Conservation (phyloP, 441 rosid genomes). For the Gossypium schwendimanii region DNA sequence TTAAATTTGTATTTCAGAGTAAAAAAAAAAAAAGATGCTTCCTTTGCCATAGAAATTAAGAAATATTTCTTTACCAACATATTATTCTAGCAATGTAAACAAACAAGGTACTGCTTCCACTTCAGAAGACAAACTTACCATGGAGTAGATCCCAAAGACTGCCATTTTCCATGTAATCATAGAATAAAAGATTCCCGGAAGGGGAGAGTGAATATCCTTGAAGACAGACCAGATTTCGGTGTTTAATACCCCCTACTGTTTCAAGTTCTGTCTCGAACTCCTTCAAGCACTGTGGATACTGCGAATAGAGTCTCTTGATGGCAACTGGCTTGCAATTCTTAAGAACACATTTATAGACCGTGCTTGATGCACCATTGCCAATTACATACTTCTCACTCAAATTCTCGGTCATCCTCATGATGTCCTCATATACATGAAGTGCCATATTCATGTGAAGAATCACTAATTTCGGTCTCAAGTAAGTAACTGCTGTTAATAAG, state of each 20-base stretch:
- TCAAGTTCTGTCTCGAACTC: conserved; percentile 89
- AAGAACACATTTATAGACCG: conserved; percentile 86
- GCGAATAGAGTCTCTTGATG: conserved; percentile 82
- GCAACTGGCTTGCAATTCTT: conserved; percentile 95
- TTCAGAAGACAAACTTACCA: conserved; percentile 38
- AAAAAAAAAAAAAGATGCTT: too few species aligned
- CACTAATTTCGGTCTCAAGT: conserved; percentile 72
- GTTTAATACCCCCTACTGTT: conserved; percentile 87
- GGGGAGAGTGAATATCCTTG: conserved; percentile 87
- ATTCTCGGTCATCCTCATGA: conserved; percentile 98
- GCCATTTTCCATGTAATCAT: conserved; percentile 95
- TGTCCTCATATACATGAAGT: conserved; percentile 93
- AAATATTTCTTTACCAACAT: neutral
- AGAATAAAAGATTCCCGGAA: conserved; percentile 82
- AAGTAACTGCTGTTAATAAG: conserved; percentile 40
- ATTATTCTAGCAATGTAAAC: neutral
- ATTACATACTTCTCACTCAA: conserved; percentile 82
- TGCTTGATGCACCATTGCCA: conserved; percentile 89
- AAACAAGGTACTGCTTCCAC: neutral
- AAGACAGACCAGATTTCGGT: conserved; percentile 82
- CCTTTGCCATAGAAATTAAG: neutral
- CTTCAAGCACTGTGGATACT: conserved; percentile 74
- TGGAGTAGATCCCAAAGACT: conserved; percentile 98
- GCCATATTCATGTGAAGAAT: conserved; percentile 98
- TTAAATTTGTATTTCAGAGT: neutral